Conservation (phyloP, 768 basidiomycete species). For the Xerocomellus chrysenteron region DNA sequence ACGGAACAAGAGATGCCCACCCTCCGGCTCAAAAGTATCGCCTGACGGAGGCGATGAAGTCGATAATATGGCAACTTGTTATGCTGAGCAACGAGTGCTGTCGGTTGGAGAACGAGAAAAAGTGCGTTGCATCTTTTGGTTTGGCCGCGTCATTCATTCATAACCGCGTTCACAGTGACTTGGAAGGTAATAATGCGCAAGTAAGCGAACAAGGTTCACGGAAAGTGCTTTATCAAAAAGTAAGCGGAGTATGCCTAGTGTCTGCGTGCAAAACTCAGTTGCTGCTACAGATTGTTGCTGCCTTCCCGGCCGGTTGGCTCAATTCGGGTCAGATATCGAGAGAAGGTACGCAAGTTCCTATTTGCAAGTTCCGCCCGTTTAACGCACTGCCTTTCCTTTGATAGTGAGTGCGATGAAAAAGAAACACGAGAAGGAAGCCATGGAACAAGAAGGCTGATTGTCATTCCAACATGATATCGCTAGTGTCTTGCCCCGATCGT, state of each 20-base stretch:
- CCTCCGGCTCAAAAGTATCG: slow-evolving; percentile 77
- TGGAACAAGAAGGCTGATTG: slow-evolving; percentile 51
- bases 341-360: slow-evolving; percentile 57
- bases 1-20: slow-evolving; percentile 42
- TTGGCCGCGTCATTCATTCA: neutral
- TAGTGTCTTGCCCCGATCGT: neutral
- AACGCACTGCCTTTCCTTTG: neutral
- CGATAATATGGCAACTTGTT: slow-evolving; percentile 76
- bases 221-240: slow-evolving; percentile 80
- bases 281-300: slow-evolving; percentile 60
- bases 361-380: neutral
- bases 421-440: slow-evolving; percentile 67
- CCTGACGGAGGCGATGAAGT: slow-evolving; percentile 79
- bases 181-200: slow-evolving; percentile 68
- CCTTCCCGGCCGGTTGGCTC: slow-evolving; percentile 84
- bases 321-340: slow-evolving; percentile 83
- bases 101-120: slow-evolving; percentile 63
- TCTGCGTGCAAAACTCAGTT: neutral
- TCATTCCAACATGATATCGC: neutral
- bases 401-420: slow-evolving; percentile 86
- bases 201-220: slow-evolving; percentile 81
- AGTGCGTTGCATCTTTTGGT: slow-evolving; percentile 34
- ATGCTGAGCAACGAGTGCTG: slow-evolving; percentile 82
- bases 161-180: slow-evolving; percentile 32
- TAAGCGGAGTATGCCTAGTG: slow-evolving; percentile 23